Percentiles rank a stretch among this genome's conserved stretches.
phyloP scores from a whole-genome alignment of 2,329 filamentous ascomycete genomes.

The Fusarium fracticaudum region DNA sequence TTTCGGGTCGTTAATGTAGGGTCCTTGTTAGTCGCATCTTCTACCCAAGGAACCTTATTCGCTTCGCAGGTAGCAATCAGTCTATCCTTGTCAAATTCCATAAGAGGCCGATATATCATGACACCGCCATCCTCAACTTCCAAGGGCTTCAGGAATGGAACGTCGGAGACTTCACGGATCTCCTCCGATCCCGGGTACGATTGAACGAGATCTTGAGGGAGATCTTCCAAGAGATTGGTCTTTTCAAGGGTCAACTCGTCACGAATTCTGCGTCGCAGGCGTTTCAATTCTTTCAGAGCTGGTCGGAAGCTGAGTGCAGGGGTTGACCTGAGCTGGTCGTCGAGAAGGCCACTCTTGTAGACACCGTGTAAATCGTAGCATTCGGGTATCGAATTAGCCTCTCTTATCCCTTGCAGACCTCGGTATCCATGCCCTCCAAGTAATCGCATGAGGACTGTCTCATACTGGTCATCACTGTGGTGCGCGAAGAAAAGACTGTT shows the following conservation, averaged over 20 bases:
- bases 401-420: slow-evolving; percentile 77
- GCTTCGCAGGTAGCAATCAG: slow-evolving; percentile 79
- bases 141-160: slow-evolving; percentile 49
- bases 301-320: slow-evolving; percentile 54
- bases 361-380: slow-evolving; percentile 79
- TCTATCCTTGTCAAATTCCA: slow-evolving; percentile 75
- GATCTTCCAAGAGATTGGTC: slow-evolving; percentile 6
- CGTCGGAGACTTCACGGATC: slow-evolving; percentile 25
- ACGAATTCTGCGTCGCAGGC: slow-evolving; percentile 44
- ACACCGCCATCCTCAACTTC: slow-evolving; percentile 72
- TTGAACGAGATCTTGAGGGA: slow-evolving; percentile 35
- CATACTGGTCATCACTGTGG: slow-evolving; percentile 89
- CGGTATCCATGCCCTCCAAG: slow-evolving; percentile 71
- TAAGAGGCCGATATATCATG: slow-evolving; percentile 72
- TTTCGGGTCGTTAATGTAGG: slow-evolving; percentile 82
- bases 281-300: slow-evolving; percentile 42
- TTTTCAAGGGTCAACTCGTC: slow-evolving; percentile 42
- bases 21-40: slow-evolving; percentile 86
- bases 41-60: slow-evolving; percentile 78
- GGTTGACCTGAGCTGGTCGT: slow-evolving; percentile 52
- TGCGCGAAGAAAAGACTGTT: slow-evolving; percentile 80
- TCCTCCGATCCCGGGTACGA: slow-evolving; percentile 42
- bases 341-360: slow-evolving; percentile 69
- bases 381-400: slow-evolving; percentile 79
- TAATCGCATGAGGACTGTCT: slow-evolving; percentile 86